phyloP scores from a whole-genome alignment of 306 rosid species.

The Vachellia collinsii region DNA sequence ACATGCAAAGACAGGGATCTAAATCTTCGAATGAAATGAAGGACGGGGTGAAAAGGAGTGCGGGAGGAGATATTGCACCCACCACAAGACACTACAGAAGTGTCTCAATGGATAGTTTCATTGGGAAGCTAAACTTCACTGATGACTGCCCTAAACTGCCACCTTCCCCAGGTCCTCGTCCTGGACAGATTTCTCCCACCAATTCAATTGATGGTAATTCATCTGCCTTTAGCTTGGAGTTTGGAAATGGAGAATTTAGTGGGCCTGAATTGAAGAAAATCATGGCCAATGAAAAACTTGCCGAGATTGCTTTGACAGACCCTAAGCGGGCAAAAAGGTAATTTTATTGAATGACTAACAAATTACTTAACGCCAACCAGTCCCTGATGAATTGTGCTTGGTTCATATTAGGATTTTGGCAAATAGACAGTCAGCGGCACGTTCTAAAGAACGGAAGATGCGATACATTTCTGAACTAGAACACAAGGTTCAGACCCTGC shows the following conservation, averaged over 20 bases:
- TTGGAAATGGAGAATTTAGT: conserved; percentile 92
- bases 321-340: conserved; percentile 97
- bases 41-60: conserved; percentile 83
- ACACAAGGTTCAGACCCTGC: conserved; percentile 93
- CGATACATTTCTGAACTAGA: conserved; percentile 91
- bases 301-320: conserved; percentile 86
- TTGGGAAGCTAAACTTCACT: conserved; percentile 74
- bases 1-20: conserved; percentile 48
- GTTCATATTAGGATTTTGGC: conserved; percentile 74
- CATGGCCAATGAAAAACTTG: conserved; percentile 93
- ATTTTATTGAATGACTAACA: neutral
- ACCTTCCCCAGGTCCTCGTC: conserved; percentile 62
- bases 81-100: conserved; percentile 78
- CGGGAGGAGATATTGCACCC: conserved; percentile 73
- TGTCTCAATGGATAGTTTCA: conserved; percentile 92
- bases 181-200: conserved; percentile 63
- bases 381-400: conserved; percentile 15
- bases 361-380: neutral
- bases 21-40: conserved; percentile 58
- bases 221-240: conserved; percentile 81
- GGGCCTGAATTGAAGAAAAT: conserved; percentile 95
- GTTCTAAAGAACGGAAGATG: conserved; percentile 93
- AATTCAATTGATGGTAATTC: conserved; percentile 63
- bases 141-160: conserved; percentile 74
- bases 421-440: conserved; percentile 94